phyloP scores from a whole-genome alignment of 2,329 filamentous ascomycete genomes.

The Claviceps lovelessii region DNA sequence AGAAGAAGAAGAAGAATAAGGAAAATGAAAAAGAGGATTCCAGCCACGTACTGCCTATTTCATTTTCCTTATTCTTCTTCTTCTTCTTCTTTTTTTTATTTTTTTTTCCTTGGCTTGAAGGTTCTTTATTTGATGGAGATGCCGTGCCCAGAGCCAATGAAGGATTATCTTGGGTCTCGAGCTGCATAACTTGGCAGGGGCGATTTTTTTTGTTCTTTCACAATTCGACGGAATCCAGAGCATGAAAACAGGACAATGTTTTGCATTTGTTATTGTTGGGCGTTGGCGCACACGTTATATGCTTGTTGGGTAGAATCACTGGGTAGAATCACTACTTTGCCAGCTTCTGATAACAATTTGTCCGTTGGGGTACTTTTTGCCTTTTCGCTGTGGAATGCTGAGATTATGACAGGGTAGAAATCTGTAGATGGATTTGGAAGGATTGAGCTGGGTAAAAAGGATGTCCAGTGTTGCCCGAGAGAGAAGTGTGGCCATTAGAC shows the following conservation, averaged over 20 bases:
- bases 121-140: not conserved
- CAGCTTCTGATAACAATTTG: not conserved
- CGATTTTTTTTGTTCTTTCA: conserved; percentile 4
- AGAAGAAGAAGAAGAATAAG: too few relatives aligned
- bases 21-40: too few relatives aligned
- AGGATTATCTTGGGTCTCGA: not conserved
- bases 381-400: not conserved
- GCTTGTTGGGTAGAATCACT: not conserved
- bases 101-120: not conserved
- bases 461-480: too few relatives aligned
- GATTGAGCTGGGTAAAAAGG: too few relatives aligned
- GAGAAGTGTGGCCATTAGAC: too few relatives aligned
- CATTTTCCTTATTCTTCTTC: too few relatives aligned
- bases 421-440: too few relatives aligned
- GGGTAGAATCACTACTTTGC: not conserved
- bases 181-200: conserved; percentile 1
- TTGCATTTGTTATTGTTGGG: not conserved
- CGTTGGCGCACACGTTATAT: not conserved
- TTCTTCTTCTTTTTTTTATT: not conserved
- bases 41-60: too few relatives aligned
- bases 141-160: not conserved
- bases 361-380: not conserved
- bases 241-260: not conserved
- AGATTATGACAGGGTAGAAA: too few relatives aligned
- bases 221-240: not conserved